These are phyloP conservation scores for Ochromonas danica DNA, from an alignment of 108 stramenopile genomes.

Conservation along the genomic window DNA sequence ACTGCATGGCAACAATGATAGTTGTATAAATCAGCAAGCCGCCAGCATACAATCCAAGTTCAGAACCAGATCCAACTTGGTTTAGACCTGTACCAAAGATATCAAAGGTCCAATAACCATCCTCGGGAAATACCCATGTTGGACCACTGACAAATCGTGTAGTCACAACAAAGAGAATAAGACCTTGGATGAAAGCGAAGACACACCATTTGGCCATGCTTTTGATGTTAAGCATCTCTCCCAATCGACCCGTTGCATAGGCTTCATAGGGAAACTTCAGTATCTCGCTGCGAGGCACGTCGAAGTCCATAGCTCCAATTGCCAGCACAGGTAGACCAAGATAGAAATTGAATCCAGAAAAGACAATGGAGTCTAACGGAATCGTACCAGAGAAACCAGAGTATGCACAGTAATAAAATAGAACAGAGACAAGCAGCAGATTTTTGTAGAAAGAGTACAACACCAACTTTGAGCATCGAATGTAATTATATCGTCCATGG, in stretches of 20 bases:
- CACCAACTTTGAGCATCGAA: slow-evolving; percentile 78
- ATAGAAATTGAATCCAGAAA: slow-evolving; percentile 54
- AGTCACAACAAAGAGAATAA: not conserved
- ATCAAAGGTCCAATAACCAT: not conserved
- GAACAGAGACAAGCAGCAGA: slow-evolving; percentile 74
- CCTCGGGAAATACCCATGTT: not conserved
- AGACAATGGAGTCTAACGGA: slow-evolving; percentile 49
- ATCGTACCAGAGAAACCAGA: slow-evolving; percentile 50
- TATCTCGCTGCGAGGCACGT: not conserved
- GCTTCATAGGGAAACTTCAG: not conserved
- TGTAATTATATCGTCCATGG: slow-evolving; percentile 93
- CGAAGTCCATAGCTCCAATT: slow-evolving; percentile 23
- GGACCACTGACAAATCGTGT: slow-evolving; percentile 11
- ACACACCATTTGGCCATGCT: slow-evolving; percentile 32
- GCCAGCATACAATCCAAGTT: not conserved
- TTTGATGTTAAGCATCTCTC: slow-evolving; percentile 21
- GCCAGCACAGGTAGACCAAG: slow-evolving; percentile 46
- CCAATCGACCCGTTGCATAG: slow-evolving; percentile 18
- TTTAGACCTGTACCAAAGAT: slow-evolving; percentile 23
- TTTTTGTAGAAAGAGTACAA: slow-evolving; percentile 98
- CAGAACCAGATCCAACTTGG: not conserved
- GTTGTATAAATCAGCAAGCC: slow-evolving; percentile 6
- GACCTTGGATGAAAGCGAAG: slow-evolving; percentile 21
- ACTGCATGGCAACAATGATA: slow-evolving; percentile 24
- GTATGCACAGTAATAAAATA: slow-evolving; percentile 59